A percentile compares a stretch with the other conserved stretches of the same genome.
Evolutionary conservation across 768 basidiomycete genomes (phyloP).

Genomic region (Panellus pusillus): DNA sequence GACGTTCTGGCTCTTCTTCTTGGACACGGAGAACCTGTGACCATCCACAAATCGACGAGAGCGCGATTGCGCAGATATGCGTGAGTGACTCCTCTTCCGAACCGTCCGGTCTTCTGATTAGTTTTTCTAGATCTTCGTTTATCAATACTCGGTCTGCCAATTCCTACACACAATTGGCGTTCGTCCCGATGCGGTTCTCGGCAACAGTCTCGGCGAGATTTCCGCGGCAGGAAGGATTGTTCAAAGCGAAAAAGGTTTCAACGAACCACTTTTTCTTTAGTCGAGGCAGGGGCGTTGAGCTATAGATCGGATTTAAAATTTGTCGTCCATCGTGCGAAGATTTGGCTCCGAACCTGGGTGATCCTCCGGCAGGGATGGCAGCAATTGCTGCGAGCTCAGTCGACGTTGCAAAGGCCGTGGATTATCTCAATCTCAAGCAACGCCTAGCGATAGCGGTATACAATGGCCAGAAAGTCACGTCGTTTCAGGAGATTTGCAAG

Average conservation of each 20-base stretch:
- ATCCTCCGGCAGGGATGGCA: conserved; percentile 34
- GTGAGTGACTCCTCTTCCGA: background rate
- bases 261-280: conserved; percentile 17
- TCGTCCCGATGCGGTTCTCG: conserved; percentile 31
- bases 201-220: conserved; percentile 39
- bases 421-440: conserved; percentile 23
- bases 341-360: conserved; percentile 29
- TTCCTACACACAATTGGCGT: conserved; percentile 32
- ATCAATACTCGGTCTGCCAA: conserved; percentile 33
- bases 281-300: conserved; percentile 29
- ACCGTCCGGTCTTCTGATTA: background rate
- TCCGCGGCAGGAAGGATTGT: conserved; percentile 31
- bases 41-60: conserved; percentile 30
- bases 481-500: conserved; percentile 32
- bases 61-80: conserved; percentile 35
- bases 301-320: conserved; percentile 32
- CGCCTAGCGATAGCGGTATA: conserved; percentile 32
- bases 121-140: conserved; percentile 32
- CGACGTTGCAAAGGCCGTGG: conserved; percentile 24
- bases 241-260: background rate
- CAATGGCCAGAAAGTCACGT: conserved; percentile 30
- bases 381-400: conserved; percentile 30
- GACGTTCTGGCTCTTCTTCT: conserved; percentile 31
- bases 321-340: conserved; percentile 30
- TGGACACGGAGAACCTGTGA: background rate